Base-by-base conservation (phyloP, 2,329 filamentous ascomycete species). In the Colletotrichum godetiae region DNA sequence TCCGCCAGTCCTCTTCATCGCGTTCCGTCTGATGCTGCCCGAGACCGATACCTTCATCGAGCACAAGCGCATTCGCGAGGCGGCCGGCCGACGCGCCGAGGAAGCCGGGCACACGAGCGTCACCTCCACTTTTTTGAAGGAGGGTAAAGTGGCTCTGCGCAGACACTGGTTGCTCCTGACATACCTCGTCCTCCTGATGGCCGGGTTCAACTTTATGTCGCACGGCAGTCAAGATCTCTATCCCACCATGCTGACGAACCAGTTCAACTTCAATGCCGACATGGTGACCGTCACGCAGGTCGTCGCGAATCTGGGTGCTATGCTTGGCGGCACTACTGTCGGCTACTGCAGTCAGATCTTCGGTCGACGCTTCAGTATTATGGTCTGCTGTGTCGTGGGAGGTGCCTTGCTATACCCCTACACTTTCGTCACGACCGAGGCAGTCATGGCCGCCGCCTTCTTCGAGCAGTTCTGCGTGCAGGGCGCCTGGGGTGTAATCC, bases 201-300 rank as follows among this genome's bases (percentile, higher is more conserved):
- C 94, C 1, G 94, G 94, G 4, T 97, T 97, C 86, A 97, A 97
- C 84, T 97, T 97, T 80, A 95, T 97, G 93, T 93, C 92, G 22
- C 94, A 95, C 79, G 93, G 93, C 67, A 93, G 90, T 27, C 82
- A 93, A 80, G 89, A 91, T 76, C 79, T 92, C 33, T 91, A 91
- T 76, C 89, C 89, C 2, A 91, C 89, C 24, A 87, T 92, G 87
- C 80, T 92, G 29, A 80, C 84, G 75, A 89, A 88, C 76, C 88
- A 91, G 79, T 89, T 88, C 75, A 80, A 79, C 19, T 90, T 90
- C 78, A 80, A 80, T 57, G 77, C 86, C 58, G 85, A 90, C 79
- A 83, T 87, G 68, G 87, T 94, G 22, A 94, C 92, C 0, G 87
- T 94, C 3, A 94, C 91, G 0, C 92, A 94, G 78, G 91, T 94